A percentile compares a stretch with the other conserved stretches of the same genome.
Conservation (phyloP, 495 filamentous ascomycete species). For the Penicillium samsonianum region DNA sequence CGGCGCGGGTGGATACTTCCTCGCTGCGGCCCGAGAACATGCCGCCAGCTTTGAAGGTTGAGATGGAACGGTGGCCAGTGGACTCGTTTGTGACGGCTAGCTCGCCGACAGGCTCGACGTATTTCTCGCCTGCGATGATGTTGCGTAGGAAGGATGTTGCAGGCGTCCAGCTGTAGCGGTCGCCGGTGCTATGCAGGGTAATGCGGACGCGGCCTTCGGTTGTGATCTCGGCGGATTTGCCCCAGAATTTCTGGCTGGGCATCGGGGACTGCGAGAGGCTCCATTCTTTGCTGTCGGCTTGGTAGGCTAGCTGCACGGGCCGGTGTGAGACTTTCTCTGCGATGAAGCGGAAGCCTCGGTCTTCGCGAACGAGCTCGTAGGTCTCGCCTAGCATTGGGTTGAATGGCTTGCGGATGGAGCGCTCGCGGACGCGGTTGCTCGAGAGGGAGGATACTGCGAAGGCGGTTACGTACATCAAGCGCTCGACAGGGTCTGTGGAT, state of each 20-base stretch:
- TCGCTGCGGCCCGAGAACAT: constrained; percentile 96
- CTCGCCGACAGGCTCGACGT: constrained; percentile 89
- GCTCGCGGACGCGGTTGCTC: constrained; percentile 76
- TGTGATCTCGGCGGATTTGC: constrained; percentile 88
- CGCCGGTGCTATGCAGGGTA: constrained; percentile 66
- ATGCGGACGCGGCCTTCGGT: constrained; percentile 86
- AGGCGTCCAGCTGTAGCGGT: constrained; percentile 79
- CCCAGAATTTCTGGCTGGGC: constrained; percentile 97
- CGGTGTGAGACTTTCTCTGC: constrained; percentile 93
- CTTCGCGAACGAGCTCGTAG: constrained; percentile 87
- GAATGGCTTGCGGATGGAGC: constrained; percentile 94
- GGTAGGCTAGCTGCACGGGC: constrained; percentile 88
- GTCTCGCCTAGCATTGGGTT: constrained; percentile 98
- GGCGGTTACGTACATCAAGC: constrained; percentile 80
- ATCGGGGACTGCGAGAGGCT: constrained; percentile 81
- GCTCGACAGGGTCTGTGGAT: constrained; percentile 60
- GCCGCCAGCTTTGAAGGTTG: constrained; percentile 87
- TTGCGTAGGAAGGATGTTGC: constrained; percentile 92
- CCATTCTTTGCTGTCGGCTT: constrained; percentile 84
- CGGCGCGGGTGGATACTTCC: constrained; percentile 75
- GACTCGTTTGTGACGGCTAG: constrained; percentile 82
- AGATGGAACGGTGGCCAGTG: constrained; percentile 73
- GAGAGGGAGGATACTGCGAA: constrained; percentile 88
- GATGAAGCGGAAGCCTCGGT: constrained; percentile 83
- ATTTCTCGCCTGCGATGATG: constrained; percentile 97